Base-by-base conservation (phyloP, 1,284 basidiomycete genomes). In the Somion occarium region DNA sequence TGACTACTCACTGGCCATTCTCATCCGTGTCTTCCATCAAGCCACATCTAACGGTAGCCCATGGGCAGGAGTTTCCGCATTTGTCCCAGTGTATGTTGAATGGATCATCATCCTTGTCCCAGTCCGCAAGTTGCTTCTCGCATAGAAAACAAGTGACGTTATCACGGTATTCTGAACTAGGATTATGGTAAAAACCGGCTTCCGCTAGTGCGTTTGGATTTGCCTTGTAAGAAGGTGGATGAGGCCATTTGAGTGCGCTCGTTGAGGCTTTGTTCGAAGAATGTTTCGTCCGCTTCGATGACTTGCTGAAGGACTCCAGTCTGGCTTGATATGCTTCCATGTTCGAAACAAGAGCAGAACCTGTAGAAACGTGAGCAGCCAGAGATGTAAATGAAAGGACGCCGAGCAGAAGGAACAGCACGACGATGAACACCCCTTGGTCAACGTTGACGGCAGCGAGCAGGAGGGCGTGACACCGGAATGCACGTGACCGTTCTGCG, bases 121-220 rank as follows among this genome's bases (percentile, higher is more conserved):
- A 94, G 13, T 85, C 88, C 46, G 80, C 79, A 9, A 94, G 74
- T 55, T 84, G 75, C 60, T 91, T 88, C 44, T 73, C 75, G 68
- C 91, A 94, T 52, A 80, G 76, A 58, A 87, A 88, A 65, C 92
- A 94, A 3, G 75, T 75, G 22, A 87, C 87, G 56, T 78, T 83
- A 67, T 91, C 88, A 24, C 70, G 72, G 53, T 83, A 78, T 11
- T 80, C 75, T 54, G 69, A 68, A 58, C 77, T 79, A 0, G 88
- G 88, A 50, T 73, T 73, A 67, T 76, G 91, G 72, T 80, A 92
- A 71, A 93, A 94, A 12, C 91, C 91, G 2, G 91, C 91, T 55
- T 85, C 80, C 1, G 91, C 85, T 23, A 94, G 79, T 3, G 76
- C 72, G 45, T 75, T 67, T 1, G 91, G 83, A 42, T 78, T 91